A percentile compares a stretch with the other conserved stretches of the same genome.
phyloP scores from a whole-genome alignment of 805 yeast genomes.

The Pichia heedii region DNA sequence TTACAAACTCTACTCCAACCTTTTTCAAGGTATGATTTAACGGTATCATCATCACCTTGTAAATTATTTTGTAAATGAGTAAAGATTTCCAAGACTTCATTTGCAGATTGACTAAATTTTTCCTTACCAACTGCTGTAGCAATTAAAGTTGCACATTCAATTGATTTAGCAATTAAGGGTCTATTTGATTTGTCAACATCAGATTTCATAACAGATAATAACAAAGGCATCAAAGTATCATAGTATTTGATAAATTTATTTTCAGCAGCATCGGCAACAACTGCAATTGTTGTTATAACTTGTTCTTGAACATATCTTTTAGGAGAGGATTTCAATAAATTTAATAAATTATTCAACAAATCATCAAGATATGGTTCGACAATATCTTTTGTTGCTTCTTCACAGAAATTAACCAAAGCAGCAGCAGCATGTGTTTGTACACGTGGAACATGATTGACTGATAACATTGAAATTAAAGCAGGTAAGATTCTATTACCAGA shows the following conservation, averaged over 20 bases:
- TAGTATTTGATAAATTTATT: conserved; percentile 81
- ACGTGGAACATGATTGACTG: conserved; percentile 67
- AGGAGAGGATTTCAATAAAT: conserved; percentile 65
- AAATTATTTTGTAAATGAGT: conserved; percentile 54
- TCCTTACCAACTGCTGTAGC: conserved; percentile 94
- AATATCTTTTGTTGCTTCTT: conserved; percentile 78
- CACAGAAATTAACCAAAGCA: conserved; percentile 91
- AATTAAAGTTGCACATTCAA: conserved; percentile 91
- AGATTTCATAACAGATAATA: conserved; percentile 67
- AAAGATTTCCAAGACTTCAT: conserved; percentile 63
- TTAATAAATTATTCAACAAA: conserved; percentile 63
- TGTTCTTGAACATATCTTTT: conserved; percentile 95
- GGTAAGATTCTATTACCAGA: conserved; percentile 77
- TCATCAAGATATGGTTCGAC: conserved; percentile 90
- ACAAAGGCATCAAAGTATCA: conserved; percentile 86
- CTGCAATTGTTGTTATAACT: conserved; percentile 91
- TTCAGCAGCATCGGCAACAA: conserved; percentile 95
- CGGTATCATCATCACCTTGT: conserved; percentile 74
- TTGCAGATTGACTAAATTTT: conserved; percentile 67
- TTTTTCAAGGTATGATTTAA: conserved; percentile 77
- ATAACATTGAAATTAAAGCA: conserved; percentile 74
- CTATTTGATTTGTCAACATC: conserved; percentile 76
- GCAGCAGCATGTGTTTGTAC: conserved; percentile 99
- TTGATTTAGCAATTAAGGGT: conserved; percentile 80
- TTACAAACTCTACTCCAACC: conserved; percentile 95